phyloP scores from a whole-genome alignment of 306 rosid species.

The Abrus pulchellus region DNA sequence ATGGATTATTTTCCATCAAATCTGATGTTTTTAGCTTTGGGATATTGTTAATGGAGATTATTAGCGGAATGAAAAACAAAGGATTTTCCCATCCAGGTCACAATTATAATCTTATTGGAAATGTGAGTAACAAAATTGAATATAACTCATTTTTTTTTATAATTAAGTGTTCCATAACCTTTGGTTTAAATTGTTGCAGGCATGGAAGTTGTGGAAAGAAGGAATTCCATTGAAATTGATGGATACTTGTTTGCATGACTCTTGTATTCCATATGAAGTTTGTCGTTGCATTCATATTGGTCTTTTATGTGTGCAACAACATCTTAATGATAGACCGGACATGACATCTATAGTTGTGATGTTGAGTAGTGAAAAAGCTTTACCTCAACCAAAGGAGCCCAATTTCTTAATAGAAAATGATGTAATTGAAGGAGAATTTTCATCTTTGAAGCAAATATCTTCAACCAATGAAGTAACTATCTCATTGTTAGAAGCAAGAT shows the following conservation, averaged over 20 bases:
- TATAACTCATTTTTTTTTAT: not conserved
- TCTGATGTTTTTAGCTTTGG: constrained; percentile 49
- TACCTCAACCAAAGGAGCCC: constrained; percentile 61
- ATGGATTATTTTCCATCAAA: constrained; percentile 43
- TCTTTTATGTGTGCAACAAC: constrained; percentile 61
- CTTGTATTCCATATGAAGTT: not conserved
- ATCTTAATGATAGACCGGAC: constrained; percentile 60
- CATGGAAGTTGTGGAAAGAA: constrained; percentile 52
- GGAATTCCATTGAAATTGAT: constrained; percentile 26
- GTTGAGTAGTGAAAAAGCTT: constrained; percentile 52
- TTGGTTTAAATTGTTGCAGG: constrained; percentile 27
- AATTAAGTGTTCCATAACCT: not conserved
- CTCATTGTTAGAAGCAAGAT: not conserved
- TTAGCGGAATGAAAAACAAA: constrained; percentile 43
- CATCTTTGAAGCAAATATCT: not conserved
- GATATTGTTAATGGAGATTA: constrained; percentile 34
- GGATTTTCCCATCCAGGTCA: not conserved
- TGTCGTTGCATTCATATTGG: constrained; percentile 61
- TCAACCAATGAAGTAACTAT: constrained; percentile 4
- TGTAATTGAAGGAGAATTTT: not conserved
- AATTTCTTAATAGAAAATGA: constrained; percentile 42
- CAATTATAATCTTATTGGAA: constrained; percentile 38
- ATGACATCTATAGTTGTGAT: constrained; percentile 59
- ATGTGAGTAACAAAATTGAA: constrained; percentile 23
- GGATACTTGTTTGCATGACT: constrained; percentile 38